Evolutionary conservation across 805 yeast genomes (phyloP), one percentile per base, ranked within the genome.

Genomic region (Saccharomycopsis selenospora): DNA sequence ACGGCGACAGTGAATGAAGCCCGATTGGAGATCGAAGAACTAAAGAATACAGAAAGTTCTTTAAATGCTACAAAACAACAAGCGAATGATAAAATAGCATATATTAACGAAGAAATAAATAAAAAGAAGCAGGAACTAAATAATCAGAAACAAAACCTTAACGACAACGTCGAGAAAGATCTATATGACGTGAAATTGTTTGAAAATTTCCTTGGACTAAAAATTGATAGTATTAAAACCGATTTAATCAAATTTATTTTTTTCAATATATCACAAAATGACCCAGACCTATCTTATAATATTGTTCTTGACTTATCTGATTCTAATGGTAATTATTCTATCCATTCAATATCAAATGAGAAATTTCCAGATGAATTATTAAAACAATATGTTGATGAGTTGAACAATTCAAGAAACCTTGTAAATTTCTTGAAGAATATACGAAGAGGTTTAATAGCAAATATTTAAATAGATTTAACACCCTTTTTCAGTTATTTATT

Each of bases 131-230:
- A 20, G 17, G 40, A 38, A 18, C 28, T 51, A 4, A 36, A 45
- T n/a, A 45, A 38, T 13, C 27, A 33, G 8, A 51, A 53, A 23
- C 47, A 45, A 33, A 23, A 40, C 22, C 36, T 50, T 13, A 26
- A 30, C 24, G 27, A 30, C 18, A 53, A 53, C 26, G 14, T 47
- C 4, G 43, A 44, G 13, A 17, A 42, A 33, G 56, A 53, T 42
- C 45, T 53, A 27, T 33, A 29, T 30, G 13, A 41, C 13, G 48
- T 50, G 20, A 49, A 47, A 36, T 36, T 47, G 6, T 53, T 50
- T 26, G 54, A 53, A 40, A 24, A 40, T 6, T 50, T 53, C 22
- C 36, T 53, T 13, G 56, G 56, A 3, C 42, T 53, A 40, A 53
- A 45, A 27, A 50, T 53, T 27, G 49, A 46, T 13, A 49, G 54